phyloP scores from a whole-genome alignment of 495 filamentous ascomycete genomes.

The Neurospora sp. region DNA sequence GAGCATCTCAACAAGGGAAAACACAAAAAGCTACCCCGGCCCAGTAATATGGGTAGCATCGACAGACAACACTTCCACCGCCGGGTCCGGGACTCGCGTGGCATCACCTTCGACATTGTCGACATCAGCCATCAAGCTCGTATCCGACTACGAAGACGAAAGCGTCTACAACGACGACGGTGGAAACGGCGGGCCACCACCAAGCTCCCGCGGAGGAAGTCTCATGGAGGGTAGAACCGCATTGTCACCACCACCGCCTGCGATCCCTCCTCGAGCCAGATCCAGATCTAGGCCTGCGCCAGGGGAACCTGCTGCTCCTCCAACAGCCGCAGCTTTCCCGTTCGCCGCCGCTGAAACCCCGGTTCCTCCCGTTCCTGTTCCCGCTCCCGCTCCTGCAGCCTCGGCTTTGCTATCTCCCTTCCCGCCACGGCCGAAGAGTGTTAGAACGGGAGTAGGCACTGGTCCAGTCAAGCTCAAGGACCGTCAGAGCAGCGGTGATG shows the following conservation, averaged over 20 bases:
- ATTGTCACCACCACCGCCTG: background rate
- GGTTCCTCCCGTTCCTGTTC: background rate
- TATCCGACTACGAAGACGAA: background rate
- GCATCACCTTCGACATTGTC: background rate
- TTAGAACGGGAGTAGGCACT: background rate
- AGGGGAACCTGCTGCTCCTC: background rate
- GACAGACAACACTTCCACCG: background rate
- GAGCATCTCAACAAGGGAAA: background rate
- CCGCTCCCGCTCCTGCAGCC: background rate
- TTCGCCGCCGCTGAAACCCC: background rate
- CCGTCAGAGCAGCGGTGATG: background rate
- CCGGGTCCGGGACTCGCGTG: background rate
- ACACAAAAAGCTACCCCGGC: background rate
- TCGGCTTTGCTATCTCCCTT: background rate
- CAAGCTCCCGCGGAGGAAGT: background rate
- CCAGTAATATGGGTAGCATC: background rate
- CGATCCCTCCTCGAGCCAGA: background rate
- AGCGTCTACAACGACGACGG: background rate
- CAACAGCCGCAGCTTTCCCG: background rate
- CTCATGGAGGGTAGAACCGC: background rate
- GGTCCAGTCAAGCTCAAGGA: background rate
- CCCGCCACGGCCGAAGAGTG: background rate
- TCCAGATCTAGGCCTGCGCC: background rate
- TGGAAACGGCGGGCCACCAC: background rate
- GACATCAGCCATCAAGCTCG: background rate